Percentiles rank a stretch among this genome's conserved stretches.
Conservation (phyloP, 192 early-diverging fungal genomes). For the Coemansia sp. region DNA sequence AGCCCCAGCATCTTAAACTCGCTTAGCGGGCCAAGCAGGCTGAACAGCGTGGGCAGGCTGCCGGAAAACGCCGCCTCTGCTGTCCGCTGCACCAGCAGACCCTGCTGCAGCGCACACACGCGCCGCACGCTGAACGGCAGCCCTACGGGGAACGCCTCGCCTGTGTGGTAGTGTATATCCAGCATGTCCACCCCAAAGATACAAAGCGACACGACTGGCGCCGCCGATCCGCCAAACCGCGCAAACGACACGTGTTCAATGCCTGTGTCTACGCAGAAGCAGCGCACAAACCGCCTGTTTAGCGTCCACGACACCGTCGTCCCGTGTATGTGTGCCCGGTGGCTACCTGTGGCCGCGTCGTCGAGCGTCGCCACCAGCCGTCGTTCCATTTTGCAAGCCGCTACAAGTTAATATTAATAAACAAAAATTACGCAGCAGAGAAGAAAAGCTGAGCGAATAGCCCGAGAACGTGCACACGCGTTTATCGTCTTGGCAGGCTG, state of each 20-base stretch:
- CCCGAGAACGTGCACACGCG: conserved; percentile 4
- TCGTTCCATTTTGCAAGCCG: not conserved
- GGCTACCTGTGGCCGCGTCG: conserved; percentile 19
- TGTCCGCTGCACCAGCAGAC: conserved; percentile 35
- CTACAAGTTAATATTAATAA: not conserved
- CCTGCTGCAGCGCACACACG: conserved; percentile 29
- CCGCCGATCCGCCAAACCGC: conserved; percentile 10
- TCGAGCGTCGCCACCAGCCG: conserved; percentile 19
- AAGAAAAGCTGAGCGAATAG: conserved; percentile 1
- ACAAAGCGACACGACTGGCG: conserved; percentile 26
- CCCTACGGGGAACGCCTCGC: conserved; percentile 26
- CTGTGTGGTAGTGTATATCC: conserved; percentile 28
- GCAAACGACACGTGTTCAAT: conserved; percentile 30
- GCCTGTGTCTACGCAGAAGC: conserved; percentile 12
- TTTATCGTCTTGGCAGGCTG: not conserved
- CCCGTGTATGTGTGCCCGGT: conserved; percentile 15
- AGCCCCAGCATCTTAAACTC: conserved; percentile 51
- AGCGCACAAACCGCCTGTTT: conserved; percentile 29
- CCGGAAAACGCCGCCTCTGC: conserved; percentile 12
- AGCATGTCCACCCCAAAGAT: conserved; percentile 36
- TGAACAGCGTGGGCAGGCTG: conserved; percentile 36
- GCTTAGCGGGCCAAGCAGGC: conserved; percentile 33
- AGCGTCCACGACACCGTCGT: conserved; percentile 26
- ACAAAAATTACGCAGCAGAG: not conserved
- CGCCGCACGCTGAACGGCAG: conserved; percentile 38